phyloP scores from a whole-genome alignment of 2,329 filamentous ascomycete species.

The Verticillium longisporum region DNA sequence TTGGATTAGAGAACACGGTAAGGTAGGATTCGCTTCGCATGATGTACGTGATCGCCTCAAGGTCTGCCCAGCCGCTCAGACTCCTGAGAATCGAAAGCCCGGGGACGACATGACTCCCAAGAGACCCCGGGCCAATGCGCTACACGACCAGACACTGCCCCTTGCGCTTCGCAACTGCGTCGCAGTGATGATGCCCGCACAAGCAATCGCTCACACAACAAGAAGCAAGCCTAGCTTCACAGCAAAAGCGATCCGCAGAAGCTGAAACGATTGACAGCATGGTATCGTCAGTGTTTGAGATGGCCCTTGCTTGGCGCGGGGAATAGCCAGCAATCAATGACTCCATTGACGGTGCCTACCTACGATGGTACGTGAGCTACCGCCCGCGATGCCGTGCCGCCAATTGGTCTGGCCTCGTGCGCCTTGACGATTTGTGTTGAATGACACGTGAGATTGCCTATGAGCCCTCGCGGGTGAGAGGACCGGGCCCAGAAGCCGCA shows the following conservation, averaged over 20 bases:
- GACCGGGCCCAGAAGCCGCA: neutral
- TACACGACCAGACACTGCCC: neutral
- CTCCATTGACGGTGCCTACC: neutral
- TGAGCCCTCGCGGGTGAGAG: neutral
- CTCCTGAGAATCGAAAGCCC: neutral
- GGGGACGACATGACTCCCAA: neutral
- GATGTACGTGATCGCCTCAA: neutral
- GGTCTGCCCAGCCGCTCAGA: neutral
- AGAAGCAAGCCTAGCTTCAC: neutral
- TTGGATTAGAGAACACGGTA: neutral
- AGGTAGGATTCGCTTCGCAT: neutral
- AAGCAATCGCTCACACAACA: neutral
- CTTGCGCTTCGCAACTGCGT: neutral
- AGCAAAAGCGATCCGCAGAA: neutral
- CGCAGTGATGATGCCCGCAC: neutral
- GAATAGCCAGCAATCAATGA: neutral
- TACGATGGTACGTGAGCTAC: neutral
- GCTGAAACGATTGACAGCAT: neutral
- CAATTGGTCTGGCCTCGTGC: neutral
- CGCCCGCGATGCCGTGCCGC: neutral
- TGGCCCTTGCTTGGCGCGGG: neutral
- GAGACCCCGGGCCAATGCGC: neutral
- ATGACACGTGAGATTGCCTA: neutral
- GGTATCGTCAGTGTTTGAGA: neutral
- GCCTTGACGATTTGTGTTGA: neutral